These are phyloP conservation scores for Musa schizocarpa DNA, from an alignment of 176 grass and related monocot genomes.

Conservation along the genomic window DNA sequence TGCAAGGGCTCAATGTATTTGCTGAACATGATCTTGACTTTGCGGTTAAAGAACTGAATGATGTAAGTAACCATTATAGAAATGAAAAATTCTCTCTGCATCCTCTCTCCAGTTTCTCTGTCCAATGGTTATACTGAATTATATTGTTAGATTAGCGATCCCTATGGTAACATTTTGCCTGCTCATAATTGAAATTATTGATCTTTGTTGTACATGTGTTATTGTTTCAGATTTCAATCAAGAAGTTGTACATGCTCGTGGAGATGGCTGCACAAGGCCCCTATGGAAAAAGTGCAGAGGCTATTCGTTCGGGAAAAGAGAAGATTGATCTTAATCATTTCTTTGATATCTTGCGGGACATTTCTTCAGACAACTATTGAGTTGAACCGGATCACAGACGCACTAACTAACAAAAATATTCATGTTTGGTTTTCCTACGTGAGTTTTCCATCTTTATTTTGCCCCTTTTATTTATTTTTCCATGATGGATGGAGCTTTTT, in stretches of 20 bases:
- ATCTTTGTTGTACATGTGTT: neutral
- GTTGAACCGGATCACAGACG: neutral
- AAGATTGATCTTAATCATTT: constrained; percentile 93
- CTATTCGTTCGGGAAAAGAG: constrained; percentile 59
- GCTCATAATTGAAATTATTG: neutral
- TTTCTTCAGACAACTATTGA: constrained; percentile 26
- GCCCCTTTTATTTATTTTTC: too few relatives aligned
- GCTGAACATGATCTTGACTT: constrained; percentile 55
- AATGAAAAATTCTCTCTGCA: neutral
- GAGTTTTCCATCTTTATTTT: too few relatives aligned
- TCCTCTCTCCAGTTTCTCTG: neutral
- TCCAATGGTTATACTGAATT: neutral
- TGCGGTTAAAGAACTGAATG: constrained; percentile 69
- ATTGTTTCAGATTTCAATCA: constrained; percentile 74
- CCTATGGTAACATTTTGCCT: neutral
- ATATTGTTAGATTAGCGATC: neutral
- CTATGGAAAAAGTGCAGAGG: constrained; percentile 55
- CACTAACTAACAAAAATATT: too few relatives aligned
- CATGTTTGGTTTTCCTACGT: too few relatives aligned
- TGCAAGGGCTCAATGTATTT: constrained; percentile 69
- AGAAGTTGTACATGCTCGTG: constrained; percentile 81
- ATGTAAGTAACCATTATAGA: constrained; percentile 36
- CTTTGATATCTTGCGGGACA: constrained; percentile 86
- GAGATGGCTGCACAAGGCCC: constrained; percentile 93
- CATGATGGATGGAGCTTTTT: too few relatives aligned